Conservation (phyloP, 192 early-diverging fungal species). For the Rhizoclosmatium sp. region DNA sequence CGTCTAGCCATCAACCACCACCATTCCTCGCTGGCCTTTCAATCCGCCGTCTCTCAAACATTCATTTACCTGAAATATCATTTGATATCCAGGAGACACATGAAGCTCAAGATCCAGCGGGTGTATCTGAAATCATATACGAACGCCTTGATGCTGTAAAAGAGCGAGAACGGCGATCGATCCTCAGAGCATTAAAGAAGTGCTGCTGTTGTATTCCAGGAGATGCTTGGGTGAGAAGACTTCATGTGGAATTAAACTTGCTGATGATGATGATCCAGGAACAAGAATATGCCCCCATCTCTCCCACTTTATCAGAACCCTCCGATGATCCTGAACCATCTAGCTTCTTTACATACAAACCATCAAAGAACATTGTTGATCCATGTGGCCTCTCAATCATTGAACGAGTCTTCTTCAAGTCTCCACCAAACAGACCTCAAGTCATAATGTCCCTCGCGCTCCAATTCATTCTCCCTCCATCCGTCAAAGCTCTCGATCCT, state of each 20-base stretch:
- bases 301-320: not conserved
- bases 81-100: conserved; percentile 28
- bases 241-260: not conserved
- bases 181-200: conserved; percentile 3
- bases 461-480: conserved; percentile 40
- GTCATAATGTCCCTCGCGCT: conserved; percentile 53
- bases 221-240: not conserved
- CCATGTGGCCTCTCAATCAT: conserved; percentile 49
- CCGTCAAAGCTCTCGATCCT: conserved; percentile 12
- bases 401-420: conserved; percentile 55
- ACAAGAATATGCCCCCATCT: not conserved
- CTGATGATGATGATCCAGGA: not conserved
- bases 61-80: conserved; percentile 21
- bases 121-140: conserved; percentile 11
- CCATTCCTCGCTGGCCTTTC: not conserved
- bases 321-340: not conserved
- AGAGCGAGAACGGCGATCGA: conserved; percentile 24
- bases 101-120: conserved; percentile 19
- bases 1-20: not conserved
- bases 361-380: conserved; percentile 21
- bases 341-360: not conserved
- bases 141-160: conserved; percentile 23
- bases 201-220: conserved; percentile 13
- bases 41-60: not conserved
- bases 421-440: conserved; percentile 41